Percentiles rank a stretch among this genome's conserved stretches.
Evolutionary conservation across 768 basidiomycete species (phyloP).

Genomic region (Gloeostereum incarnatum): DNA sequence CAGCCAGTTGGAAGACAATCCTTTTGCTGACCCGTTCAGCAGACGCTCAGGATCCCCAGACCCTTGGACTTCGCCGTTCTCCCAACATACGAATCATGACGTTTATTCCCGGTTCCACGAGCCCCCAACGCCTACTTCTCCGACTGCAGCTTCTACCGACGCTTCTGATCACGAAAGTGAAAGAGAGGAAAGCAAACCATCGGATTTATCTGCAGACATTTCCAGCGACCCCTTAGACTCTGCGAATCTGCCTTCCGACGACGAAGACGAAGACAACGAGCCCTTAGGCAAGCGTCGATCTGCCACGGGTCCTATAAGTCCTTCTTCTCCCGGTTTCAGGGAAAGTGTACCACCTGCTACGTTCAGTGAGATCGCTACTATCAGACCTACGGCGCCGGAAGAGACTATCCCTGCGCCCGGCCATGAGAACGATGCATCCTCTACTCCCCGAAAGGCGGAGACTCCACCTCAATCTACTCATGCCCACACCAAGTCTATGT

Average conservation of each 20-base stretch:
- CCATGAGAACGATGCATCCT: constrained; percentile 7
- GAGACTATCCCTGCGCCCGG: constrained; percentile 15
- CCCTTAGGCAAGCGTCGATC: constrained; percentile 13
- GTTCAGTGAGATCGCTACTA: constrained; percentile 34
- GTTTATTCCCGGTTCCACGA: constrained; percentile 7
- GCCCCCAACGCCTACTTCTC: constrained; percentile 9
- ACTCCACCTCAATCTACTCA: too few relatives aligned
- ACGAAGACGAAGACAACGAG: constrained; percentile 23
- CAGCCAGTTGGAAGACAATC: constrained; percentile 59
- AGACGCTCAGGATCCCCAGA: constrained; percentile 63
- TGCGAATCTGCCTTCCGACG: constrained; percentile 14
- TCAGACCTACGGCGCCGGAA: constrained; percentile 25
- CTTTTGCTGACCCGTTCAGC: constrained; percentile 68
- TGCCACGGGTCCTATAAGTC: constrained; percentile 2
- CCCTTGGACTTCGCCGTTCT: constrained; percentile 56
- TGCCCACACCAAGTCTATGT: too few relatives aligned
- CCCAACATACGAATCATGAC: constrained; percentile 11
- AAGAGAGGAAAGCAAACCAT: too few relatives aligned
- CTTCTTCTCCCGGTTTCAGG: constrained; percentile 40
- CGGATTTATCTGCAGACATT: too few relatives aligned
- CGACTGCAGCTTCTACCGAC: constrained; percentile 1
- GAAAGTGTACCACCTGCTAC: constrained; percentile 30
- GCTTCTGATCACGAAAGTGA: too few relatives aligned
- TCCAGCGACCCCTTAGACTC: constrained; percentile 26
- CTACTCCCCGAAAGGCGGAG: constrained; percentile 7